Conservation (phyloP, 441 rosid genomes). For the Dalechampia spathulata region DNA sequence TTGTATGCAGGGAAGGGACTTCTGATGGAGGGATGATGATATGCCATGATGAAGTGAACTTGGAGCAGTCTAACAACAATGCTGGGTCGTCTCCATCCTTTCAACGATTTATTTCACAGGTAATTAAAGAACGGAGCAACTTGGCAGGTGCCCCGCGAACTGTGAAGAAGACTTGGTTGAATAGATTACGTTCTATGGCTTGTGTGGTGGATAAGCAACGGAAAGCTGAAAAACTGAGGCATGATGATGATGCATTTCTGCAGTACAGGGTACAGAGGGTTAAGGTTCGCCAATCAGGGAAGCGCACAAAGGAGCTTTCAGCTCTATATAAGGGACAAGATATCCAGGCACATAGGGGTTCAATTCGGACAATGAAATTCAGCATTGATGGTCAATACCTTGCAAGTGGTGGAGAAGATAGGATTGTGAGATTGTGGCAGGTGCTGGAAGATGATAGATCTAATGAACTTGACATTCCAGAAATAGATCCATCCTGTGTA, state of each 20-base stretch:
- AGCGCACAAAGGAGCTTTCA: constrained; percentile 66
- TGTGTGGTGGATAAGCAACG: constrained; percentile 42
- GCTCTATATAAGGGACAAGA: constrained; percentile 63
- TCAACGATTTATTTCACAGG: constrained; percentile 25
- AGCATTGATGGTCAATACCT: constrained; percentile 70
- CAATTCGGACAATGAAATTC: constrained; percentile 81
- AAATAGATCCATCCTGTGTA: constrained; percentile 48
- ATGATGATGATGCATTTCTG: constrained; percentile 18
- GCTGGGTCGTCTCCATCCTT: constrained; percentile 31
- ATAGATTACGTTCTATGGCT: constrained; percentile 41
- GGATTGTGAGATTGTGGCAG: constrained; percentile 65
- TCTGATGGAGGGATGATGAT: constrained; percentile 20
- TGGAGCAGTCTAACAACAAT: constrained; percentile 26
- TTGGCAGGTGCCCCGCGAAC: constrained; percentile 9
- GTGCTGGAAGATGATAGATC: constrained; percentile 50
- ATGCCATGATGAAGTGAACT: constrained; percentile 22
- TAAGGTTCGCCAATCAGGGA: constrained; percentile 39
- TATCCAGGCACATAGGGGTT: constrained; percentile 60
- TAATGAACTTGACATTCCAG: constrained; percentile 41
- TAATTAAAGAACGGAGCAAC: constrained; percentile 25
- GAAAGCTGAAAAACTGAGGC: constrained; percentile 21
- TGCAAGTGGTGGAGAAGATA: constrained; percentile 84
- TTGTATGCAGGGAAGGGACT: constrained; percentile 24
- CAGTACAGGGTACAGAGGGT: constrained; percentile 37
- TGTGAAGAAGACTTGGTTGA: constrained; percentile 57